Base-by-base conservation (phyloP, 768 basidiomycete genomes). In the Phlebiopsis flavidoalba region DNA sequence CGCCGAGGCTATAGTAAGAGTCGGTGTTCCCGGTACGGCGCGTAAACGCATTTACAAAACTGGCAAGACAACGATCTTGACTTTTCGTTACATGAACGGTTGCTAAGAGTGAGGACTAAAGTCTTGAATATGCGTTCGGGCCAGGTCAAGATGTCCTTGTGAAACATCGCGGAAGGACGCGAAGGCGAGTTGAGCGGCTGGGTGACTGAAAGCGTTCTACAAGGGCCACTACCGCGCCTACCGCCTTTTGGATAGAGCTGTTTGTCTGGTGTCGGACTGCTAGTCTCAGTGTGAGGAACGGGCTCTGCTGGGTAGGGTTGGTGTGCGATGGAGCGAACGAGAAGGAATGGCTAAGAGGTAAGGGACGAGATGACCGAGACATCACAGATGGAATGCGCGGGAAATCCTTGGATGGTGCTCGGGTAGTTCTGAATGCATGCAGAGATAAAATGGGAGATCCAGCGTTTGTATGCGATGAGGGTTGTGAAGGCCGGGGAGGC, bases 21-120 rank as follows among this genome's bases (percentile, higher is more conserved):
- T 11, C 88, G 80, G 68, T 99, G 96, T 65, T 95, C 90, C 0
- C 91, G 85, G 69, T 97, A n/a, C 95, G 0, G 91, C 94, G 58
- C 96, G 81, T 19, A 98, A 77, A 14, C 93, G 85, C 78, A 95
- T n/a, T n/a, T 85, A 64, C 97, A 71, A 77, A 96, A 97, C 69
- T 94, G 92, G n/a, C 19, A 98, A 76, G 4, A 88, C 79, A 12
- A 84, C 77, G 17, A 98, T 70, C 22, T 92, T 79, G 0, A 89
- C 87, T 45, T n/a, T 83, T 77, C 0, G 83, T n/a, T 66, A 8
- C 84, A 84, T 62, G 75, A 79, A 1, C 81, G 79, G 21, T 75
- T 70, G 72, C 67, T 4, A 81, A 68, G 14, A 88, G 70, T 19
- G 75, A 71, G n/a, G 14, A 90, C 66, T 49, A 91, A 72, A 49